A percentile compares a stretch with the other conserved stretches of the same genome.
phyloP scores from a whole-genome alignment of 2,329 filamentous ascomycete species.

The Emergomyces pasteurianus region DNA sequence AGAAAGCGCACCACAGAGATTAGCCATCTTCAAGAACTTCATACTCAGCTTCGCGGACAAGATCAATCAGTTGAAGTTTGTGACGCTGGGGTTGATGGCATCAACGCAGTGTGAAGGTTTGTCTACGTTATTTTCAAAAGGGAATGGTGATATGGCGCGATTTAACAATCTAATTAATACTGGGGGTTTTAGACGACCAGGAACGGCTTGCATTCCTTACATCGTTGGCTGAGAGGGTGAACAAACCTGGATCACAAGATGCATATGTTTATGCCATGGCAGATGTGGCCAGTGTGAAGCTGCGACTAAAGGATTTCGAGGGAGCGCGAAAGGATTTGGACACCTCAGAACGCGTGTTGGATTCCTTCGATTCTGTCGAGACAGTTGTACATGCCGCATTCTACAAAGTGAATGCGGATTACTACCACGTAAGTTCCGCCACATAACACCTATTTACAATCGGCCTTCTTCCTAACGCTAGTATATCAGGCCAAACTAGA shows the following conservation, averaged over 20 bases:
- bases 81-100: conserved; percentile 76
- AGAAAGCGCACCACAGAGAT: conserved; percentile 69
- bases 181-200: conserved; percentile 39
- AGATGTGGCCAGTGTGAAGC: conserved; percentile 76
- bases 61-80: conserved; percentile 97
- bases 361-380: conserved; percentile 89
- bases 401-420: conserved; percentile 88
- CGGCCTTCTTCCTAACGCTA: neutral
- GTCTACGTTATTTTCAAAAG: neutral
- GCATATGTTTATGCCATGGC: conserved; percentile 90
- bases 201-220: conserved; percentile 79
- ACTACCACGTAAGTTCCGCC: conserved; percentile 57
- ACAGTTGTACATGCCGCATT: conserved; percentile 91
- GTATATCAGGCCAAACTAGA: conserved; percentile 58
- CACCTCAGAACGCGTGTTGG: conserved; percentile 73
- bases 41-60: conserved; percentile 94
- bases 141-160: neutral
- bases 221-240: conserved; percentile 72
- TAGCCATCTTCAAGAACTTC: conserved; percentile 88
- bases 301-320: conserved; percentile 67
- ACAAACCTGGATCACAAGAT: conserved; percentile 87
- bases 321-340: conserved; percentile 78
- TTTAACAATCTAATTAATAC: neutral
- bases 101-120: conserved; percentile 57
- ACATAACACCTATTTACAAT: neutral